Percentiles rank a stretch among this genome's conserved stretches.
These are phyloP conservation scores for Acanthamoeba sp. DNA, from an alignment of 208 protist species.

Conservation along the genomic window DNA sequence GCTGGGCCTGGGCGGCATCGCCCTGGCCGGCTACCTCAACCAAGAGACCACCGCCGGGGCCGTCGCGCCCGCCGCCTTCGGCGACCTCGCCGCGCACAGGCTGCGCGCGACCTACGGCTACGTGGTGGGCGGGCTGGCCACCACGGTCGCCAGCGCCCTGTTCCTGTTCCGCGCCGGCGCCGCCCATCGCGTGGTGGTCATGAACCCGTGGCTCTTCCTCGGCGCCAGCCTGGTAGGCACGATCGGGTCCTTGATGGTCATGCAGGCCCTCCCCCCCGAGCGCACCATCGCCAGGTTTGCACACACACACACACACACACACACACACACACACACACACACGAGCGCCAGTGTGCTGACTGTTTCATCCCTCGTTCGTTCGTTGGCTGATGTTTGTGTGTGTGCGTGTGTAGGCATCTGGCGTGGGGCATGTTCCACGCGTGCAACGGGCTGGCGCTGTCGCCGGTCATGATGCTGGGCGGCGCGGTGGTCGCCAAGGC, in stretches of 20 bases:
- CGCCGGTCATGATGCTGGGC: background rate
- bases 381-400: background rate
- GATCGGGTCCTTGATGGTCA: background rate
- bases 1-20: conserved; percentile 29
- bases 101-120: conserved; percentile 28
- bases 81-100: background rate
- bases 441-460: background rate
- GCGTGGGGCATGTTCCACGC: conserved; percentile 24
- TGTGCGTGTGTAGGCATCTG: background rate
- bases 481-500: conserved; percentile 3
- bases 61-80: background rate
- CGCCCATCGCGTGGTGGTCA: background rate
- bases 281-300: background rate
- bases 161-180: background rate
- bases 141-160: background rate
- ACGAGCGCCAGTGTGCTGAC: background rate
- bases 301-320: background rate
- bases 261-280: conserved; percentile 17
- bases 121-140: background rate
- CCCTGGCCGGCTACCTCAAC: background rate
- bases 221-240: conserved; percentile 3
- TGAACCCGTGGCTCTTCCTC: conserved; percentile 32
- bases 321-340: background rate
- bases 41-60: background rate
- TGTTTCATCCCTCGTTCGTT: too few relatives aligned